phyloP scores from a whole-genome alignment of 2,329 filamentous ascomycete species.

The Ascochyta fabae region DNA sequence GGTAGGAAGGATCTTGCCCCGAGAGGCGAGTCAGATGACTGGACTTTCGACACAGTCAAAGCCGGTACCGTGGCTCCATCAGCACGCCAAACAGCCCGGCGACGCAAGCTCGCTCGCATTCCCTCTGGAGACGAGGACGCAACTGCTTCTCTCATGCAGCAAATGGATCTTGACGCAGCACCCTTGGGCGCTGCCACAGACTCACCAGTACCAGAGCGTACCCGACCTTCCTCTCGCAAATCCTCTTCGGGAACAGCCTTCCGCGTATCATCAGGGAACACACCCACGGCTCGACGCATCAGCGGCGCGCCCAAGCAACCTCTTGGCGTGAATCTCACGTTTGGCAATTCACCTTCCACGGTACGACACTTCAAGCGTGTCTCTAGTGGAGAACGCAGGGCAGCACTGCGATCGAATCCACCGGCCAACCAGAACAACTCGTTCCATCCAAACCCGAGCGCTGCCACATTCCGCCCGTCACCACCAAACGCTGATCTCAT shows the following conservation, averaged over 20 bases:
- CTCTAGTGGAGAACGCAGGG: slow-evolving; percentile 64
- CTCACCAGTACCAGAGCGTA: slow-evolving; percentile 40
- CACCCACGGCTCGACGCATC: slow-evolving; percentile 53
- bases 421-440: slow-evolving; percentile 24
- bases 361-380: slow-evolving; percentile 91
- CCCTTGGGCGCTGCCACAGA: slow-evolving; percentile 51
- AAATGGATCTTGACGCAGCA: slow-evolving; percentile 53
- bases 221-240: slow-evolving; percentile 42
- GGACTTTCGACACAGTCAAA: slow-evolving; percentile 95
- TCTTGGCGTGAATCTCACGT: slow-evolving; percentile 86
- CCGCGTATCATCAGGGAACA: slow-evolving; percentile 43
- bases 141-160: slow-evolving; percentile 48
- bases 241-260: slow-evolving; percentile 50
- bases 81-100: slow-evolving; percentile 55
- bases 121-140: slow-evolving; percentile 48
- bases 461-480: slow-evolving; percentile 47
- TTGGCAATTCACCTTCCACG: slow-evolving; percentile 91
- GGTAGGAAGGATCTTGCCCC: slow-evolving; percentile 14
- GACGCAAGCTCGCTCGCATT: slow-evolving; percentile 56
- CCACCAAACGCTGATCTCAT: slow-evolving; percentile 40
- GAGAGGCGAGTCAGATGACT: slow-evolving; percentile 71
- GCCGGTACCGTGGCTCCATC: slow-evolving; percentile 65
- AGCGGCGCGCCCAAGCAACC: slow-evolving; percentile 68
- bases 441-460: slow-evolving; percentile 46
- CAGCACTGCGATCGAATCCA: slow-evolving; percentile 42